Evolutionary conservation across 495 filamentous ascomycete species (phyloP).

Genomic region (Podospora tetraspora): DNA sequence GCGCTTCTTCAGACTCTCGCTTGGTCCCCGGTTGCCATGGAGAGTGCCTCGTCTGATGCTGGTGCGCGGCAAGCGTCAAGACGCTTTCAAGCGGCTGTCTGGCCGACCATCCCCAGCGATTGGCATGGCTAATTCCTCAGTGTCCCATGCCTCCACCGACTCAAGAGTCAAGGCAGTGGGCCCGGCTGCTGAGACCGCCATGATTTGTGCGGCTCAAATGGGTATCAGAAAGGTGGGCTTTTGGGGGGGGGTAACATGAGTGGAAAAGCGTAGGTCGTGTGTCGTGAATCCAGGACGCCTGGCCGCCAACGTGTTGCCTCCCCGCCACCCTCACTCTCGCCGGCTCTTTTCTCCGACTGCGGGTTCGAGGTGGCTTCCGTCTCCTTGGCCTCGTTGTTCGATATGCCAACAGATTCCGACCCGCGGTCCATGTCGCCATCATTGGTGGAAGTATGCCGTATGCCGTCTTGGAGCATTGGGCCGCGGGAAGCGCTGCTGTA

Average conservation of each 20-base stretch:
- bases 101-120: conserved; percentile 17
- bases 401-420: background rate
- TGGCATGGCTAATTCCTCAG: conserved; percentile 27
- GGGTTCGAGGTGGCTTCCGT: background rate
- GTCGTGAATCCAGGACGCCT: conserved; percentile 13
- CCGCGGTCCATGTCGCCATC: background rate
- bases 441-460: background rate
- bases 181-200: conserved; percentile 13
- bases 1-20: conserved; percentile 16
- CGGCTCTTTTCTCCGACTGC: conserved; percentile 10
- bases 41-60: conserved; percentile 11
- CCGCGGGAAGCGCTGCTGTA: background rate
- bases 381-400: background rate
- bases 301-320: conserved; percentile 1
- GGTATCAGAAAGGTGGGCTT: conserved; percentile 25
- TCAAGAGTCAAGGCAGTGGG: conserved; percentile 21
- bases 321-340: conserved; percentile 2
- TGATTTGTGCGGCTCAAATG: conserved; percentile 32
- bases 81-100: conserved; percentile 18
- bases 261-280: conserved; percentile 7
- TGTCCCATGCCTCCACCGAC: conserved; percentile 10
- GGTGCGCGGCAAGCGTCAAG: conserved; percentile 18
- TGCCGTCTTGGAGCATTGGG: background rate
- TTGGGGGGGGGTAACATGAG: conserved; percentile 7
- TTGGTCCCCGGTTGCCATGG: conserved; percentile 16